Base-by-base conservation (phyloP, 441 rosid species). In the Erodium trifolium region DNA sequence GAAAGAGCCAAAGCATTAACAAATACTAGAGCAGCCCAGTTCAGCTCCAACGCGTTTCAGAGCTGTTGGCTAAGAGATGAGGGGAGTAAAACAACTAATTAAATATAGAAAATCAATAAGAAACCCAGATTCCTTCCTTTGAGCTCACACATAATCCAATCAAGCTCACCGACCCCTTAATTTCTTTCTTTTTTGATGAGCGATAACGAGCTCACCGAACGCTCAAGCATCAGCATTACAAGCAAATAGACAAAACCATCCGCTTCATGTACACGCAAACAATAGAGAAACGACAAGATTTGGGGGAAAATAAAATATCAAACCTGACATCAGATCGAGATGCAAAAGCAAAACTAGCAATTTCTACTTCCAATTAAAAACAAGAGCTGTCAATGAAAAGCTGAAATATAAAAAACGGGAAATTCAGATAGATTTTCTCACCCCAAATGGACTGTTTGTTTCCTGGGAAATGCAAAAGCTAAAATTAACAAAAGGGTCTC, bases 241-340 rank as follows among this genome's bases (percentile, higher is more conserved):
- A 47, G 14, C 55, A 12, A 47, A 47, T 3, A 47, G 27, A 47
- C 64, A 60, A 60, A 60, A 60, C 64, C 64, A 60, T 60, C 64
- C 34, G 27, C 27, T 23, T 23, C 27, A 23, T 23, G 27, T 23
- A 23, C 27, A 23, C 27, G 27, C 27, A 23, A 23, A 23, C 27
- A 23, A 23, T 0, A 23, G 27, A 23, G 27, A 23, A 23, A 60
- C 0, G 64, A 60, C 64, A 60, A 60, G 64, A 60, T 60, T 60
- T 60, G 64, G 64, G 27, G 64, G n/a, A 23, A 60, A 60, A 19
- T 60, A 60, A 60, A 60, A 60, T 60, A 60, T 23, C 64, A 23
- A 60, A 60, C 13, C 64, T 10, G 27, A 23, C 64, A 8, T 60
- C 31, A 60, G 64, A 60, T 60, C 64, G 64, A 60, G 64, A 60